phyloP scores from a whole-genome alignment of 2,329 filamentous ascomycete species.

The Colletotrichum ledebouriae region DNA sequence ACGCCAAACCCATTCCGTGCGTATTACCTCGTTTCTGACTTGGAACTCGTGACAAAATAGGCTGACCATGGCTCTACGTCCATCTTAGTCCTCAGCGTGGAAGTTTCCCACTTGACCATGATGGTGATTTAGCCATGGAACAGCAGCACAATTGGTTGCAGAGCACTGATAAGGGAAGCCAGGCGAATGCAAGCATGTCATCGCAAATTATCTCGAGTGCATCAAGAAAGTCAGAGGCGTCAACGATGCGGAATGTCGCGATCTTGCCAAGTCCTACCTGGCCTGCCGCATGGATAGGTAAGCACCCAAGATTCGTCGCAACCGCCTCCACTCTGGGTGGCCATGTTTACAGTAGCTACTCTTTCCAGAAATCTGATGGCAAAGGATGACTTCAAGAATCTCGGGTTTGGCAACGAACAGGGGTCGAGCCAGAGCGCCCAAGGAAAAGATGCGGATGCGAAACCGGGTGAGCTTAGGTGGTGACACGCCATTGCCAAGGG shows the following conservation, averaged over 20 bases:
- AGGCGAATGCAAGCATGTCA: constrained; percentile 95
- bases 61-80: constrained; percentile 9
- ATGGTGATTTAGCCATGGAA: constrained; percentile 63
- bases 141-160: background rate
- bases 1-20: constrained; percentile 78
- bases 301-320: constrained; percentile 42
- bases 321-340: no score
- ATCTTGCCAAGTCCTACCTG: constrained; percentile 89
- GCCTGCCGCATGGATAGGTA: constrained; percentile 95
- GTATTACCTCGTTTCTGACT: constrained; percentile 49
- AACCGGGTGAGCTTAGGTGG: constrained; percentile 53
- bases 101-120: constrained; percentile 96
- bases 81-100: constrained; percentile 82
- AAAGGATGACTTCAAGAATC: constrained; percentile 92
- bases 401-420: constrained; percentile 74
- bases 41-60: background rate
- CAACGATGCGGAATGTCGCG: constrained; percentile 88
- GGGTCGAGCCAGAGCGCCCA: background rate
- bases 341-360: constrained; percentile 5
- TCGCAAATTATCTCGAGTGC: constrained; percentile 87
- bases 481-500: constrained; percentile 32
- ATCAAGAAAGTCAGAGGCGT: constrained; percentile 86
- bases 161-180: constrained; percentile 25
- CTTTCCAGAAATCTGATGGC: constrained; percentile 88
- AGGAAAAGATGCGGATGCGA: constrained; percentile 23